These are phyloP conservation scores for Lepraria neglecta DNA, from an alignment of 495 filamentous ascomycete species.

Conservation along the genomic window DNA sequence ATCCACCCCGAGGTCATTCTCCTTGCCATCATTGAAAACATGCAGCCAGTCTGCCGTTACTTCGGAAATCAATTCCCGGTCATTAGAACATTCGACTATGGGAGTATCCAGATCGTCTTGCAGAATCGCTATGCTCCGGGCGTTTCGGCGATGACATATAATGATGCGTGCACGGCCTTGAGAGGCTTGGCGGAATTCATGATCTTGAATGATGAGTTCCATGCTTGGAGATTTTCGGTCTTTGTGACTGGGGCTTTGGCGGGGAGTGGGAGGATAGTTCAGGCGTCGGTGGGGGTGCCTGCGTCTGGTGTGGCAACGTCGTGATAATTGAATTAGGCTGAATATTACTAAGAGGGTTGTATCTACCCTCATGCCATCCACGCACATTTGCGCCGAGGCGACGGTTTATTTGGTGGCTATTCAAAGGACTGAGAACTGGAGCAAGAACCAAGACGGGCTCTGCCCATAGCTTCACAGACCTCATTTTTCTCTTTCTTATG, in stretches of 20 bases:
- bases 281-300: neutral
- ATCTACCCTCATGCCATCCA: too few species aligned
- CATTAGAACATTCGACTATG: conserved; percentile 1
- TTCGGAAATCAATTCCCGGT: neutral
- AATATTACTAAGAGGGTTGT: neutral
- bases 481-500: too few species aligned
- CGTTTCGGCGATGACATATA: neutral
- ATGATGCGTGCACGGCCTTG: conserved; percentile 14
- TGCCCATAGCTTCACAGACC: too few species aligned
- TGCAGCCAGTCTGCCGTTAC: conserved; percentile 5
- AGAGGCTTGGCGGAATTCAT: conserved; percentile 13
- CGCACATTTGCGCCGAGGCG: too few species aligned
- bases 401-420: too few species aligned
- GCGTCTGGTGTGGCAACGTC: neutral
- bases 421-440: too few species aligned
- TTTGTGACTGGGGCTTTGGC: neutral
- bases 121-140: neutral
- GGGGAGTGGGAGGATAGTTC: neutral
- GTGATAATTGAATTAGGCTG: neutral
- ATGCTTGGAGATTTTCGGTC: neutral
- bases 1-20: neutral
- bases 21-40: conserved; percentile 2
- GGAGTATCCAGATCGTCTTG: neutral
- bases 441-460: too few species aligned
- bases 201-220: neutral